Base-by-base conservation (phyloP, 495 filamentous ascomycete genomes). In the Ramalina intermedia region DNA sequence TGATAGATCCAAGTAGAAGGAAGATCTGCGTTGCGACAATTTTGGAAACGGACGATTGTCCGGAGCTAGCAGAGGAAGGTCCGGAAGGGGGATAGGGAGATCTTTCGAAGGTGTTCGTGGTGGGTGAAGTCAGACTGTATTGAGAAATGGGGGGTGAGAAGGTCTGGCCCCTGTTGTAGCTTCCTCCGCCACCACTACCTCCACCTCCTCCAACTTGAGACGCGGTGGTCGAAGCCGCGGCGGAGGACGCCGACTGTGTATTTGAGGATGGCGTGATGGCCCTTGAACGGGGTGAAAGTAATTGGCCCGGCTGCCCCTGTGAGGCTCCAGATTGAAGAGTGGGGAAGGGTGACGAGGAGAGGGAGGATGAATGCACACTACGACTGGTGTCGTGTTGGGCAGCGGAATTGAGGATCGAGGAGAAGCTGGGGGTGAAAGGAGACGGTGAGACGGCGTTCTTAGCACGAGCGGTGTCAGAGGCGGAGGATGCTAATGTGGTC, bases 11-110 rank as follows among this genome's bases (percentile, higher is more conserved):
- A 50, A 99, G 75, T 35, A 96, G 76, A 50, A 99, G 74, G 66
- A 89, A 93, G 48, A 96, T 79, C 72, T 99, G 93, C 48, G 90
- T 87, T 56, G 93, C 81, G 49, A 86, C 87, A 63, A 99, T 90
- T 62, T 87, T 94, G 38, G 85, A 68, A 23, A 76, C 63, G 11
- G 73, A 76, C 9, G 73, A 73, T 58, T 74, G 71, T 35, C 61
- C 61, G n/a, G 59, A 61, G 33, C 60, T 53, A 55, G 65, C 58
- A 21, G 55, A 53, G 27, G 55, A 43, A 16, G 55, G 39, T 8
- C n/a, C 36, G 6, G 69, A 70, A 37, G 67, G 65, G 33, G 69
- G 59, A 36, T 45, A 47, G 2, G 37, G 35, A 16, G 55, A 51
- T 57, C 73, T 72, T 49, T 77, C 75, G 42, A 69, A 67, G 44